These are phyloP conservation scores for Senna tora DNA, from an alignment of 306 rosid genomes.

Conservation along the genomic window DNA sequence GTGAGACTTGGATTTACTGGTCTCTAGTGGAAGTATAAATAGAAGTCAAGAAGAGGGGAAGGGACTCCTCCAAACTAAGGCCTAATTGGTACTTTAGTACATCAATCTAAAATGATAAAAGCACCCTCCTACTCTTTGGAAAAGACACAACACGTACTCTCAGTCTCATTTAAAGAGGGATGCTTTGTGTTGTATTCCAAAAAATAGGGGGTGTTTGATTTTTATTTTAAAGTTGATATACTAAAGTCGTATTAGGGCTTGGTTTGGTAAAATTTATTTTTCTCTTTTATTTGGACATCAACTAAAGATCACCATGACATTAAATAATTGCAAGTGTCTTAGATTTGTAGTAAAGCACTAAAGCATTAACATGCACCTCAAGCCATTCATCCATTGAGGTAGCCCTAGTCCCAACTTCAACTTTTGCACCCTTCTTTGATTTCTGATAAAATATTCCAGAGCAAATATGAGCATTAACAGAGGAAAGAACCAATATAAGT, in stretches of 20 bases:
- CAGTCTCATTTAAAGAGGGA: not conserved
- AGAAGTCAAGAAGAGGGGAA: not conserved
- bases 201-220: not conserved
- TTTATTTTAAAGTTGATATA: not conserved
- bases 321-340: not conserved
- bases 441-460: conserved; percentile 54
- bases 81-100: not conserved
- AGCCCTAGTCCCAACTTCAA: conserved; percentile 86
- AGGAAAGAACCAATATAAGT: conserved; percentile 19
- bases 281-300: not conserved
- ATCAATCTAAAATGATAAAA: not conserved
- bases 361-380: conserved; percentile 59
- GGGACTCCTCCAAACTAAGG: not conserved
- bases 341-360: not conserved
- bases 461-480: conserved; percentile 19
- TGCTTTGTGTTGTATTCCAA: not conserved
- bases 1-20: not conserved
- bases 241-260: not conserved
- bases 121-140: not conserved
- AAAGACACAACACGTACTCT: not conserved
- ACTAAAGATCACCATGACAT: conserved; percentile 22
- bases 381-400: conserved; percentile 92
- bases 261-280: not conserved
- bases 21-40: not conserved
- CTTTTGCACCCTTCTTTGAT: conserved; percentile 88